Conservation (phyloP, 768 basidiomycete species). For the Mycena kentingensis region DNA sequence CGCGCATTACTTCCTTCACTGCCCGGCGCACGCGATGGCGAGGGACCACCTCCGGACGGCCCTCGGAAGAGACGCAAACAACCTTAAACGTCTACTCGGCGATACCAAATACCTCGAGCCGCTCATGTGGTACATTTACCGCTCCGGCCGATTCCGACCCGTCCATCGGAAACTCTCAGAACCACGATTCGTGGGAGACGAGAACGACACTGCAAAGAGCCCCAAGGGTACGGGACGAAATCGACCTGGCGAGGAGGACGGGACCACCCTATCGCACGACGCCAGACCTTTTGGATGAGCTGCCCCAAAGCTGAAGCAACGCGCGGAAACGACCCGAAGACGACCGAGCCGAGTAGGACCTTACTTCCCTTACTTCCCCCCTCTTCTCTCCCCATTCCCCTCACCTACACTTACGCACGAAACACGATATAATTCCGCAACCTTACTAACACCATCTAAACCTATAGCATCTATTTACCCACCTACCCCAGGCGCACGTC, state of each 20-base stretch:
- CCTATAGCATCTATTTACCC: no score
- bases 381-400: no score
- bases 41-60: background rate
- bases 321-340: background rate
- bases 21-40: slow-evolving; percentile 6
- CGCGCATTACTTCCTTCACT: slow-evolving; percentile 16
- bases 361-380: background rate
- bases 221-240: background rate
- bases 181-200: background rate
- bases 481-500: no score
- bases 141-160: slow-evolving; percentile 21
- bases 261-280: background rate
- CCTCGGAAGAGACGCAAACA: background rate
- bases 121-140: background rate
- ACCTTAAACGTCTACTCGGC: background rate
- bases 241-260: background rate
- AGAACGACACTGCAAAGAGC: background rate
- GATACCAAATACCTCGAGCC: background rate
- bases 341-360: background rate
- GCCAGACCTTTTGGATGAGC: background rate
- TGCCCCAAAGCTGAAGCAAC: background rate
- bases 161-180: slow-evolving; percentile 28
- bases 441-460: no score
- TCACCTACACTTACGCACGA: no score
- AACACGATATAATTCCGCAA: no score